Conservation (phyloP, 345 rosid genomes). For the Anastatica hierochuntica region DNA sequence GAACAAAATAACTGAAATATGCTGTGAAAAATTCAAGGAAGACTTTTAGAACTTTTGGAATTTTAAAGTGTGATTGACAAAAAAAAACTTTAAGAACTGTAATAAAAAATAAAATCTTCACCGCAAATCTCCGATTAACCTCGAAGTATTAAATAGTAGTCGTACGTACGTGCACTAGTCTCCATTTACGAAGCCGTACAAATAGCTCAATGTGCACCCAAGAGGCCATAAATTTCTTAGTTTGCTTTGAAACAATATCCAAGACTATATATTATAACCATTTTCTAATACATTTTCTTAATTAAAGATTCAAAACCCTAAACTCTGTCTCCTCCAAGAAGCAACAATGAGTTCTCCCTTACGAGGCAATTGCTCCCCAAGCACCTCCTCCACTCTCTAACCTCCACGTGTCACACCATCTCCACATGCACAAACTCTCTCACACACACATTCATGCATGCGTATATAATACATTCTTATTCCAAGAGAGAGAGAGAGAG, state of each 20-base stretch:
- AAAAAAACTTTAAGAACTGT: too few relatives aligned
- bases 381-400: constrained; percentile 15
- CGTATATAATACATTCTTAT: constrained; percentile 21
- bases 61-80: too few relatives aligned
- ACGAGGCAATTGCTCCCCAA: constrained; percentile 28
- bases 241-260: constrained; percentile 26
- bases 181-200: constrained; percentile 24
- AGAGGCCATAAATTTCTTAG: constrained; percentile 24
- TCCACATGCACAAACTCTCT: constrained; percentile 16
- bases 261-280: not conserved
- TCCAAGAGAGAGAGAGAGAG: too few relatives aligned
- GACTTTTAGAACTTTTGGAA: too few relatives aligned
- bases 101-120: too few relatives aligned
- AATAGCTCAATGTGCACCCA: constrained; percentile 24
- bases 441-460: constrained; percentile 27
- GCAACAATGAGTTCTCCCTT: constrained; percentile 23
- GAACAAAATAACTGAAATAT: too few relatives aligned
- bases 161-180: too few relatives aligned
- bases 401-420: constrained; percentile 22
- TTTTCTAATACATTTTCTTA: too few relatives aligned
- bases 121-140: too few relatives aligned
- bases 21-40: too few relatives aligned
- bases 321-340: constrained; percentile 20
- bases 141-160: too few relatives aligned
- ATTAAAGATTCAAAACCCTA: constrained; percentile 21